Evolutionary conservation across 2,329 filamentous ascomycete genomes (phyloP), one percentile per base, ranked within the genome.

Genomic region (Cytospora chrysosperma): DNA sequence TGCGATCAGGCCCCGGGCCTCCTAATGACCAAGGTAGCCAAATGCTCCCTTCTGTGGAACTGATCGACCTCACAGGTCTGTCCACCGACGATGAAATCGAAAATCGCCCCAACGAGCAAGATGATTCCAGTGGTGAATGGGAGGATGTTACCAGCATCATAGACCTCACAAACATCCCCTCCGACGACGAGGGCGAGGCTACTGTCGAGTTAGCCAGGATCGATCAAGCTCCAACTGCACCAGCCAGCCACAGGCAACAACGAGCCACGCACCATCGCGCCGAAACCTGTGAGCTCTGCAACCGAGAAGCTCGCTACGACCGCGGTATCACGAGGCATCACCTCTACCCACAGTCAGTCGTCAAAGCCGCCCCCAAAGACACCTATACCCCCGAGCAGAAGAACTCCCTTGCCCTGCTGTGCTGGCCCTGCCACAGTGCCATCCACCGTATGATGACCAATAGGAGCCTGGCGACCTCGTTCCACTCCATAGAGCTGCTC

Each of bases 251-350:
- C 40, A 2, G 32, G 17, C n/a, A 24, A 47, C 43, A 47, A 34
- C 32, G 10, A 34, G 32, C 43, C n/a, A 24, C 12, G 43, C n/a
- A n/a, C 43, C 21, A 3, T 13, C 51, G 58, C 17, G 26, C 47
- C 4, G 58, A 55, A 5, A 15, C 52, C 17, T 61, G 58, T 32
- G 58, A 61, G 51, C 58, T 61, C 21, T 61, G 58, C 24, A 15
- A 17, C 51, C 58, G 58, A 28, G 40, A 55, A 17, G 58, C 54
- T 13, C 58, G 58, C 37, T 61, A 52, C 50, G 58, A 52, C 27
- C 58, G 50, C 15, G 58, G 58, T 52, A 61, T 61, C 51, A 61
- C 58, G 9, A 61, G 49, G 27, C 58, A 61, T n/a, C 58, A 61
- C 37, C 58, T 61, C 2, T 61, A 61, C 37, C 58, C 58, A 10